Evolutionary conservation across 768 basidiomycete genomes (phyloP).

Genomic region (Leccinum rimulosum): DNA sequence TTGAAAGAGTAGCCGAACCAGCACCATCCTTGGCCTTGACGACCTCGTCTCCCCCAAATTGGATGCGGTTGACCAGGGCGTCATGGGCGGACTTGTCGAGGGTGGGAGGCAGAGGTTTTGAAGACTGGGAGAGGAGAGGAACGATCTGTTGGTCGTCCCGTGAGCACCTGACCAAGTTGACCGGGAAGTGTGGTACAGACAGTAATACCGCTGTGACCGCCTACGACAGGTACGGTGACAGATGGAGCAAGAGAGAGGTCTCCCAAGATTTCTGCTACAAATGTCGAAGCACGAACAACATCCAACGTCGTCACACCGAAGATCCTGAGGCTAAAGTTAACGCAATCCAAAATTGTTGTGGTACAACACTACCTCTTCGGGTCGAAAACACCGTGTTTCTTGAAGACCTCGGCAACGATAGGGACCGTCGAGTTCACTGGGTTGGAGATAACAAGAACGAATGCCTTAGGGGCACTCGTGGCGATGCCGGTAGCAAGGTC

Average conservation of each 20-base stretch:
- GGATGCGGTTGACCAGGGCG: constrained; percentile 77
- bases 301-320: constrained; percentile 99
- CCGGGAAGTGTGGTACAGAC: constrained; percentile 37
- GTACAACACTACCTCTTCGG: constrained; percentile 68
- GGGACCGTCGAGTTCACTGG: constrained; percentile 99
- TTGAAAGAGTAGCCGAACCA: constrained; percentile 94
- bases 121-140: constrained; percentile 89
- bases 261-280: constrained; percentile 77
- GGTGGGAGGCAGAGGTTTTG: constrained; percentile 67
- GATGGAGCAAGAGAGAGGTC: constrained; percentile 59
- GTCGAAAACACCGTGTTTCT: constrained; percentile 88
- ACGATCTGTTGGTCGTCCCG: constrained; percentile 58
- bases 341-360: background rate
- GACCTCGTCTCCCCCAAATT: constrained; percentile 97
- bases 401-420: constrained; percentile 93
- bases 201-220: constrained; percentile 92
- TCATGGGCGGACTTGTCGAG: constrained; percentile 49
- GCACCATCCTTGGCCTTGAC: constrained; percentile 93
- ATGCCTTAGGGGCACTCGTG: constrained; percentile 79
- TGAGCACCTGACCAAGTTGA: constrained; percentile 5
- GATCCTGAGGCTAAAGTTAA: constrained; percentile 47
- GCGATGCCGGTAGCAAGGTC: constrained; percentile 92
- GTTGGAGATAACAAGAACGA: constrained; percentile 96
- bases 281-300: constrained; percentile 96
- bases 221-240: constrained; percentile 84